phyloP scores from a whole-genome alignment of 2,329 filamentous ascomycete genomes.

The Beauveria sp. region DNA sequence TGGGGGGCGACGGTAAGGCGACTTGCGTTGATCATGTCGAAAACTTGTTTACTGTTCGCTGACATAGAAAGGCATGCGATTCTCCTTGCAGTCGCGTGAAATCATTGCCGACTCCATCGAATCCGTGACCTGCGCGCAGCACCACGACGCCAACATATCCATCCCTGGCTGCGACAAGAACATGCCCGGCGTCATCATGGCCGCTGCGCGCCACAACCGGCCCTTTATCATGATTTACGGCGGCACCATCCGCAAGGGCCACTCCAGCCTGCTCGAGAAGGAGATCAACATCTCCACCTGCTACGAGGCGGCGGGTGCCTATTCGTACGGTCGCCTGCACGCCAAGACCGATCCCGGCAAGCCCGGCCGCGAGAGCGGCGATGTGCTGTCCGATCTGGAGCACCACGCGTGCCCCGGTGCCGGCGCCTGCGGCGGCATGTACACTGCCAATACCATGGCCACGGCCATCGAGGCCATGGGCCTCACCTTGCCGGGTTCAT shows the following conservation, averaged over 20 bases:
- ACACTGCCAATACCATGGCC: slow-evolving; percentile 81
- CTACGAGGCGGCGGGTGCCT: slow-evolving; percentile 81
- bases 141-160: slow-evolving; percentile 86
- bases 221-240: slow-evolving; percentile 95
- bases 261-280: slow-evolving; percentile 66
- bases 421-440: slow-evolving; percentile 70
- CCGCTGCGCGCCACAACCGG: slow-evolving; percentile 81
- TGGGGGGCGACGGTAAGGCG: slow-evolving; percentile 75
- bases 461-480: slow-evolving; percentile 79
- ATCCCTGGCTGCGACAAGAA: slow-evolving; percentile 97
- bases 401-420: slow-evolving; percentile 55
- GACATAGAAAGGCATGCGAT: slow-evolving; percentile 67
- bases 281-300: slow-evolving; percentile 83
- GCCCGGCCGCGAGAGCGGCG: slow-evolving; percentile 59
- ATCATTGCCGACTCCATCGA: slow-evolving; percentile 94
- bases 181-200: slow-evolving; percentile 91
- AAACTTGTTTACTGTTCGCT: too few species aligned
- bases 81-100: slow-evolving; percentile 82
- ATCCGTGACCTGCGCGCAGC: slow-evolving; percentile 84
- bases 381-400: slow-evolving; percentile 80
- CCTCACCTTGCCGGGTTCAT: slow-evolving; percentile 72
- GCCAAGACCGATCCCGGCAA: slow-evolving; percentile 56
- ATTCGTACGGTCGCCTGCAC: slow-evolving; percentile 68
- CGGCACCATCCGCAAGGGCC: slow-evolving; percentile 83
- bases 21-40: not conserved